Base-by-base conservation (phyloP, 1,139 yeast species). In the Candida tetrigidarum region DNA sequence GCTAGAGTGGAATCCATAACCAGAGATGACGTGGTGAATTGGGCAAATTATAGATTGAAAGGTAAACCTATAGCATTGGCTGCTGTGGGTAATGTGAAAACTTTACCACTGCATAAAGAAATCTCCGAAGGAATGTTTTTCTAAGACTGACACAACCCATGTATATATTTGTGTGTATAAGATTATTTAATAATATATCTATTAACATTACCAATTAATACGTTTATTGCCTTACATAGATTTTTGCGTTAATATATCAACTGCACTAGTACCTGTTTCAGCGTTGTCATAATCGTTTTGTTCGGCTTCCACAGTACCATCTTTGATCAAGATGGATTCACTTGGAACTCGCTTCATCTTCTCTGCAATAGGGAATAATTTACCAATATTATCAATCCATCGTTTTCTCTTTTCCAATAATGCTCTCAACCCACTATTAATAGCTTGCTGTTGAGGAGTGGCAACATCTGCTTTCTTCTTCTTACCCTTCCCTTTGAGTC, bases 371-470 rank as follows among this genome's bases (percentile, higher is more conserved):
- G 71, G 74, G 65, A 93, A 93, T 44, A 92, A 76, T 25, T 89
- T 88, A 1, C 98, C 98, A 52, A 95, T 89, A 62, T 84, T 89
- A 19, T 79, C 81, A 40, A 92, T 86, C 99, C 99, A 93, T 55
- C 95, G 81, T 49, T 67, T 71, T 47, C 99, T 81, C 67, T 93
- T 93, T 52, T 92, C 98, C 53, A 93, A 67, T 46, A 92, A 66
- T 1, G 93, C 83, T 55, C 83, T 79, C 48, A 92, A 75, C 2
- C 96, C 93, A 22, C 87, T 83, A 59, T 86, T 87, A 20, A 87
- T 86, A 8, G 84, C 84, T 46, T 69, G 76, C 44, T 69, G 78
- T 52, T 69, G 76, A 2, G 74, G 70, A 12, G 69, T 62, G 7
- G 63, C 57, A 6, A 58, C 51, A 39, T 66, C 71, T 46, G 80